Percentiles rank a stretch among this genome's conserved stretches.
Conservation (phyloP, 2,329 filamentous ascomycete species). For the Colletotrichum neosansevieriae region DNA sequence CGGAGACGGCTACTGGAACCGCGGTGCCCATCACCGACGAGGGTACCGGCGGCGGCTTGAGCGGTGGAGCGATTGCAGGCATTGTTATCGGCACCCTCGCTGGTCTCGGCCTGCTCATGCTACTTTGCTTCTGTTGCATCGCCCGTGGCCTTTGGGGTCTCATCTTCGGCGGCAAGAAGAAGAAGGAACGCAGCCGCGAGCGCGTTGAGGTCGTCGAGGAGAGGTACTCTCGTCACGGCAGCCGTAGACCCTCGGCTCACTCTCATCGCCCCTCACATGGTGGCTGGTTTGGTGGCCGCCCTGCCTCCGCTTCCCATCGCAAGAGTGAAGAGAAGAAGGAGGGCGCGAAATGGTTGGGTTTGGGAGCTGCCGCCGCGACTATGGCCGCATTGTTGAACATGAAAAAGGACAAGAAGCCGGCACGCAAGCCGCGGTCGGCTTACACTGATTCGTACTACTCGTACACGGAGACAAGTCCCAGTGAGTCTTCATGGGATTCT, state of each 20-base stretch:
- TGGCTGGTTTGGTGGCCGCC: constrained; percentile 66
- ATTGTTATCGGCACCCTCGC: constrained; percentile 82
- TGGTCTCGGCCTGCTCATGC: constrained; percentile 74
- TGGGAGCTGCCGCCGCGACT: constrained; percentile 64
- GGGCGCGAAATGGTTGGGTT: constrained; percentile 65
- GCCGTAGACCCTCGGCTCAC: constrained; percentile 55
- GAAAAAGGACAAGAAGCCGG: constrained; percentile 62
- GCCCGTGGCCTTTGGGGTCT: constrained; percentile 72
- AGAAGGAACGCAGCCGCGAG: constrained; percentile 60
- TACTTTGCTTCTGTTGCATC: constrained; percentile 82
- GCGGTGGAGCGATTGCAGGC: constrained; percentile 80
- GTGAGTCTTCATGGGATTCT: constrained; percentile 56
- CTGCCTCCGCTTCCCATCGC: constrained; percentile 55
- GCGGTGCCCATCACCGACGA: constrained; percentile 50
- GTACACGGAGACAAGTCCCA: constrained; percentile 63
- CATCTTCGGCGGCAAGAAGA: constrained; percentile 70
- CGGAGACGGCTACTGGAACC: constrained; percentile 65
- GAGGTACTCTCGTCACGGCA: constrained; percentile 65
- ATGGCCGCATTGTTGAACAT: constrained; percentile 67
- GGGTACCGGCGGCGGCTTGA: constrained; percentile 63
- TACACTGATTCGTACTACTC: constrained; percentile 68
- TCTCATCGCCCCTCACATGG: constrained; percentile 65
- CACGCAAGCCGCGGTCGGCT: constrained; percentile 54
- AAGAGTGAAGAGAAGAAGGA: constrained; percentile 60
- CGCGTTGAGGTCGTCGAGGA: constrained; percentile 73